Conservation (phyloP, 2,329 filamentous ascomycete genomes). For the Phialophora verrucosa region DNA sequence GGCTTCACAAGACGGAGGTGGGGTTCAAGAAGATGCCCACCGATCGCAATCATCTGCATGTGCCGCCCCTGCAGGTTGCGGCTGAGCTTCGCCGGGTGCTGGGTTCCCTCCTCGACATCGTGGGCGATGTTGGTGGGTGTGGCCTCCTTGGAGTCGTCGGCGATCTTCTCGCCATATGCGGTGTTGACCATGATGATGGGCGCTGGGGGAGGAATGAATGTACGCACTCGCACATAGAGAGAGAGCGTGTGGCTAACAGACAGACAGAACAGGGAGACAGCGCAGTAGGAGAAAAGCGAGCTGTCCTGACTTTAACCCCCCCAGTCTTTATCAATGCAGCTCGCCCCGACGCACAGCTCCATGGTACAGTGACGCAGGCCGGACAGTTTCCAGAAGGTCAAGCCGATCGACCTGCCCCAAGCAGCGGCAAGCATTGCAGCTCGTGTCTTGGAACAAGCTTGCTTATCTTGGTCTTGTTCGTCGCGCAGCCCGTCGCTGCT, state of each 20-base stretch:
- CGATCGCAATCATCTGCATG: conserved; percentile 41
- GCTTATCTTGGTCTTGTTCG: not conserved
- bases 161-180: conserved; percentile 17
- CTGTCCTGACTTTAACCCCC: not conserved
- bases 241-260: not conserved
- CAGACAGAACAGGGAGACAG: not conserved
- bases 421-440: conserved; percentile 5
- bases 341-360: not conserved
- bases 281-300: not conserved
- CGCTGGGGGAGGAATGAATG: not conserved
- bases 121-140: conserved; percentile 6
- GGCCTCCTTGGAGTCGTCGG: conserved; percentile 7
- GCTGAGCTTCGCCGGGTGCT: conserved; percentile 6
- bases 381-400: not conserved
- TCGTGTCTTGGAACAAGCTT: conserved; percentile 2
- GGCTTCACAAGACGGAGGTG: not conserved
- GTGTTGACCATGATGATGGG: conserved; percentile 24
- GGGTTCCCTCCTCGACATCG: conserved; percentile 26
- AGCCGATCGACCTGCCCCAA: conserved; percentile 1
- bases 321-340: not conserved
- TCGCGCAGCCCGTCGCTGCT: not conserved
- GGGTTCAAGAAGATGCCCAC: conserved; percentile 15
- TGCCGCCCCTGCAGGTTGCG: conserved; percentile 55
- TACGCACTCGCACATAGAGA: not conserved
- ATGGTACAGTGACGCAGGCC: not conserved